Conservation (phyloP, 805 yeast genomes). For the Monosporozyma servazzii region DNA sequence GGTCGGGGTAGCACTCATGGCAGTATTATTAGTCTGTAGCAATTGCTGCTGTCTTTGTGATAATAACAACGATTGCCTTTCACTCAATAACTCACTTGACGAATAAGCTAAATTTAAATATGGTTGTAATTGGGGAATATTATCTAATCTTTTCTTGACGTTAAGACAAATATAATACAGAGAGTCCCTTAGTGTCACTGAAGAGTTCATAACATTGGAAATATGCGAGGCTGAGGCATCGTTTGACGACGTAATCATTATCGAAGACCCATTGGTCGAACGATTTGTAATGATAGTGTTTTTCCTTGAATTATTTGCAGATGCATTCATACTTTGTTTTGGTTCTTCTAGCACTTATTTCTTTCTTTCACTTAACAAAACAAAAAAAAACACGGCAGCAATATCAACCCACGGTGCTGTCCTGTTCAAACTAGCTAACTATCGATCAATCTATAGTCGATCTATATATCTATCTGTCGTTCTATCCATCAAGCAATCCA, state of each 20-base stretch:
- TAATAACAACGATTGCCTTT: conserved; percentile 54
- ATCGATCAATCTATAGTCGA: too few relatives aligned
- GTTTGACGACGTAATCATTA: not conserved
- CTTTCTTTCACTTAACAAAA: too few relatives aligned
- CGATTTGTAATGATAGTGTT: not conserved
- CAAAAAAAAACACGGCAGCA: too few relatives aligned
- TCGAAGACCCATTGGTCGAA: not conserved
- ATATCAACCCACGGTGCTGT: too few relatives aligned
- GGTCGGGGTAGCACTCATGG: conserved; percentile 9
- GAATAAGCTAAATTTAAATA: conserved; percentile 55
- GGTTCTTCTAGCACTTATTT: too few relatives aligned
- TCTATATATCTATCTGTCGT: too few relatives aligned
- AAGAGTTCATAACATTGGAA: conserved; percentile 49
- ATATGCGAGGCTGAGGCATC: not conserved
- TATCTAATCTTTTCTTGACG: conserved; percentile 46
- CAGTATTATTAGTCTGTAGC: conserved; percentile 5
- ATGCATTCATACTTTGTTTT: not conserved
- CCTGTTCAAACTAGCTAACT: too few relatives aligned
- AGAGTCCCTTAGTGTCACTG: conserved; percentile 56
- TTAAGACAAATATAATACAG: conserved; percentile 56
- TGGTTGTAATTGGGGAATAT: conserved; percentile 59
- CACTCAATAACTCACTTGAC: conserved; percentile 59
- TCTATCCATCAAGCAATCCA: too few relatives aligned
- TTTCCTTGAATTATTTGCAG: not conserved
- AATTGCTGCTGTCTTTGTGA: conserved; percentile 33